These are phyloP conservation scores for Zasmidium citrigriseum DNA, from an alignment of 2,329 filamentous ascomycete genomes.

Conservation along the genomic window DNA sequence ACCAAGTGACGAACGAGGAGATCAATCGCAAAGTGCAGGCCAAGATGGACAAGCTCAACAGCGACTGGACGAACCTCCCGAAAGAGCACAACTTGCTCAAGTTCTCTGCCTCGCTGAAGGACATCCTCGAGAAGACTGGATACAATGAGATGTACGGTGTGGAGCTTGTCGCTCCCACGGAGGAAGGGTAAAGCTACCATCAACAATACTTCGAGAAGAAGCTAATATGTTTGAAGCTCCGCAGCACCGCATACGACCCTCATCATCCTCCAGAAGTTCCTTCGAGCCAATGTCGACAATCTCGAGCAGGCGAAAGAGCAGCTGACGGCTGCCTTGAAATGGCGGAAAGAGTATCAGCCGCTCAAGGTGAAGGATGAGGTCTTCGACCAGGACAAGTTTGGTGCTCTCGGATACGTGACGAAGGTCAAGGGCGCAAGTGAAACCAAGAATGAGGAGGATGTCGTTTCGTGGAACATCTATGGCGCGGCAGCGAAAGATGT, in stretches of 20 bases:
- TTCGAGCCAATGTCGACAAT: slow-evolving; percentile 84
- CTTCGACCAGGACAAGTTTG: slow-evolving; percentile 71
- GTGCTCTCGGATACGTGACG: slow-evolving; percentile 77
- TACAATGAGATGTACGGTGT: slow-evolving; percentile 89
- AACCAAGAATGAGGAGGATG: slow-evolving; percentile 56
- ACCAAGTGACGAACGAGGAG: not conserved
- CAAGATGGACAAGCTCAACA: slow-evolving; percentile 10
- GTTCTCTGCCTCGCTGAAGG: slow-evolving; percentile 60
- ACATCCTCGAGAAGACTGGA: slow-evolving; percentile 57
- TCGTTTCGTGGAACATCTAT: slow-evolving; percentile 94
- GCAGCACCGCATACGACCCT: slow-evolving; percentile 68
- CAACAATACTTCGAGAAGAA: not conserved
- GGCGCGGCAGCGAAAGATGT: slow-evolving; percentile 79
- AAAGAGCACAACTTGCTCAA: slow-evolving; percentile 27
- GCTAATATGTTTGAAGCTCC: slow-evolving; percentile 20
- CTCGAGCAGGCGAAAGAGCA: slow-evolving; percentile 73
- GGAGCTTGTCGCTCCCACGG: slow-evolving; percentile 49
- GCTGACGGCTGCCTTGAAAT: slow-evolving; percentile 75
- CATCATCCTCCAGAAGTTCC: slow-evolving; percentile 88
- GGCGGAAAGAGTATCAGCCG: slow-evolving; percentile 78
- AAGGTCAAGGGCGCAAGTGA: slow-evolving; percentile 60
- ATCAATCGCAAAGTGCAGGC: slow-evolving; percentile 1
- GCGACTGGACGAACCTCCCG: slow-evolving; percentile 27
- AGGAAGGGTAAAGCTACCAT: slow-evolving; percentile 14
- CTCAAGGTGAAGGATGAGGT: slow-evolving; percentile 60